Base-by-base conservation (phyloP, 805 yeast species). In the Wickerhamiella musiphila region DNA sequence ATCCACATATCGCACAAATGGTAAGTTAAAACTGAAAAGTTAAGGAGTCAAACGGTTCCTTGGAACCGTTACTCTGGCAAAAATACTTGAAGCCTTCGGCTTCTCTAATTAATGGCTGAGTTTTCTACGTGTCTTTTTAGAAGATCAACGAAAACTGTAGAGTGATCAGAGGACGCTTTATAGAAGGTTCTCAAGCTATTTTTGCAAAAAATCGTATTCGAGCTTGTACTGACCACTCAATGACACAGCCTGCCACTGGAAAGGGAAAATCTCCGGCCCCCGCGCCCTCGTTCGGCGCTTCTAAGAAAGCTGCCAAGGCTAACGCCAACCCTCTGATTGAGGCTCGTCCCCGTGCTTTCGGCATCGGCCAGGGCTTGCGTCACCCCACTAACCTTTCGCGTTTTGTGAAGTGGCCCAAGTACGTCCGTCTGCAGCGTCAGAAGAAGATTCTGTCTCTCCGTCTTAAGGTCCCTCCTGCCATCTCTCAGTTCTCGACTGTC, bases 211-310 rank as follows among this genome's bases (percentile, higher is more conserved):
- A 16, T 20, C 24, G 20, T 23, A 19, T 31, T 28, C 25, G 39
- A 35, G 35, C 39, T 24, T 39, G 34, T 44, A 44, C 47, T 46
- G 43, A 43, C 42, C 44, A 44, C 49, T 46, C 48, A 46, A 46
- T 46, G 48, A 46, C 48, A 43, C 46, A 47, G 51, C 48, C 51
- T 42, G 46, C 49, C 32, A 74, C 70, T 70, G 83, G 81, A 73
- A 93, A 82, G 56, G 95, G 94, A 56, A 93, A 95, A 71, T 86
- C 95, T 62, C 98, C 98, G 65, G 77, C 83, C 61, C 83, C 94
- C 58, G 58, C 79, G 29, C 50, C 50, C 27, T 37, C 38, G 35
- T 34, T 43, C 31, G 26, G 26, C 13, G 26, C 18, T 24, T 39
- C 36, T 38, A 42, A 43, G 54, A 67, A 68, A 59, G 43, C 65